Conservation (phyloP, 208 protist species). For the Trypanosoma platydactyli region DNA sequence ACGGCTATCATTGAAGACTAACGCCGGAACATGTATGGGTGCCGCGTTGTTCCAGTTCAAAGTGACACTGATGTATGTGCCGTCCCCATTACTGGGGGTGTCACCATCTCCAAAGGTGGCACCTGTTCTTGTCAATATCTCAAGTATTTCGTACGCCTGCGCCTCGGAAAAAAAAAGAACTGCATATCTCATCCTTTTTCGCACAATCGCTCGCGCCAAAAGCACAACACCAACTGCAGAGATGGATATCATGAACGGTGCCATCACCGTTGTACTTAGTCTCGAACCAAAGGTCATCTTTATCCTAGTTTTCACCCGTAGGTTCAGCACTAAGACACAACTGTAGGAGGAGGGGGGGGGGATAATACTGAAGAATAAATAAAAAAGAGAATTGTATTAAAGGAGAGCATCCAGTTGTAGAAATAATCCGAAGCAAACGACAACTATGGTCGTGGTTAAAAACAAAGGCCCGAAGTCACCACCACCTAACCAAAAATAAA, state of each 20-base stretch:
- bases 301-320: background rate
- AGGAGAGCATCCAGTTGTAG: too few relatives aligned
- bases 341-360: background rate
- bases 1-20: conserved; percentile 22
- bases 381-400: too few relatives aligned
- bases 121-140: conserved; percentile 1
- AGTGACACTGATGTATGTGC: conserved; percentile 4
- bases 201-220: conserved; percentile 12
- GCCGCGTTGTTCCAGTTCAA: conserved; percentile 21
- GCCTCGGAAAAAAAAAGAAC: conserved; percentile 22
- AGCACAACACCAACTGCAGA: conserved; percentile 14
- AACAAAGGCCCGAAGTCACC: too few relatives aligned
- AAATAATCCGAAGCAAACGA: background rate
- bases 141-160: conserved; percentile 22
- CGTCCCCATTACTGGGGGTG: background rate
- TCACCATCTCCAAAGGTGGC: background rate
- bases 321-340: background rate
- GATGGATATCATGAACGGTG: conserved; percentile 21
- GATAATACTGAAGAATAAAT: too few relatives aligned
- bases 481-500: too few relatives aligned
- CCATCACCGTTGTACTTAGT: background rate
- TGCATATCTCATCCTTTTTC: conserved; percentile 2
- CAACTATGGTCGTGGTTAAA: background rate
- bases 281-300: background rate
- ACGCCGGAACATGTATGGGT: conserved; percentile 10